phyloP scores from a whole-genome alignment of 2,329 filamentous ascomycete species.

The Alternaria alternata region DNA sequence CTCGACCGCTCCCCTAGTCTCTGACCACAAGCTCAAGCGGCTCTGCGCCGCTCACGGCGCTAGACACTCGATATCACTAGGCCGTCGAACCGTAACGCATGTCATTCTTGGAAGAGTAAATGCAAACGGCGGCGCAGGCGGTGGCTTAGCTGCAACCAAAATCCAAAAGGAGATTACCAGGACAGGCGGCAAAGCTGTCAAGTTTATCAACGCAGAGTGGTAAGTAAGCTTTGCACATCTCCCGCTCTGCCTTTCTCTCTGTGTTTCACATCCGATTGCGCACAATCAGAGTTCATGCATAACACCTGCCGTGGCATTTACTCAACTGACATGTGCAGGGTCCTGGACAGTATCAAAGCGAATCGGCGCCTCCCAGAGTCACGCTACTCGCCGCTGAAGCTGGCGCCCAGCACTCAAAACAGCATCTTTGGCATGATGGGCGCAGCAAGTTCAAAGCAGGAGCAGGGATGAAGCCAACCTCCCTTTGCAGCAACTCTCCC shows the following conservation, averaged over 20 bases:
- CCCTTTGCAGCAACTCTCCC: not conserved
- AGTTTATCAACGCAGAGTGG: constrained; percentile 85
- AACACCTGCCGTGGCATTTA: not conserved
- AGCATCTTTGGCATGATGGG: constrained; percentile 33
- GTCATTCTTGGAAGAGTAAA: constrained; percentile 72
- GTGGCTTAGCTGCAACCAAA: constrained; percentile 79
- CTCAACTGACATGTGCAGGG: constrained; percentile 60
- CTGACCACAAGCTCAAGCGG: constrained; percentile 85
- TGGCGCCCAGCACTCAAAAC: constrained; percentile 37
- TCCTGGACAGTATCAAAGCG: constrained; percentile 81
- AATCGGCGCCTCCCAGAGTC: constrained; percentile 78
- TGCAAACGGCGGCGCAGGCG: constrained; percentile 65
- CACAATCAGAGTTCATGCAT: constrained; percentile 5
- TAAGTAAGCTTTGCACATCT: constrained; percentile 29
- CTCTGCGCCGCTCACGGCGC: constrained; percentile 79
- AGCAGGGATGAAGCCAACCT: constrained; percentile 17
- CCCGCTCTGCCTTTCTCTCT: not conserved
- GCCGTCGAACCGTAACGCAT: constrained; percentile 80
- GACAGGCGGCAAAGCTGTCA: constrained; percentile 73
- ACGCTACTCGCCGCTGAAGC: constrained; percentile 63
- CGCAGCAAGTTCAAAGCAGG: constrained; percentile 6
- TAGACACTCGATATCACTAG: constrained; percentile 72
- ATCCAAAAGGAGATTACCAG: constrained; percentile 79
- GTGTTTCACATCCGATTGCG: not conserved
- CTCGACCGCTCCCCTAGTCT: constrained; percentile 80